These are phyloP conservation scores for Gastrodia elata DNA, from an alignment of 106 monocot species.

Conservation along the genomic window DNA sequence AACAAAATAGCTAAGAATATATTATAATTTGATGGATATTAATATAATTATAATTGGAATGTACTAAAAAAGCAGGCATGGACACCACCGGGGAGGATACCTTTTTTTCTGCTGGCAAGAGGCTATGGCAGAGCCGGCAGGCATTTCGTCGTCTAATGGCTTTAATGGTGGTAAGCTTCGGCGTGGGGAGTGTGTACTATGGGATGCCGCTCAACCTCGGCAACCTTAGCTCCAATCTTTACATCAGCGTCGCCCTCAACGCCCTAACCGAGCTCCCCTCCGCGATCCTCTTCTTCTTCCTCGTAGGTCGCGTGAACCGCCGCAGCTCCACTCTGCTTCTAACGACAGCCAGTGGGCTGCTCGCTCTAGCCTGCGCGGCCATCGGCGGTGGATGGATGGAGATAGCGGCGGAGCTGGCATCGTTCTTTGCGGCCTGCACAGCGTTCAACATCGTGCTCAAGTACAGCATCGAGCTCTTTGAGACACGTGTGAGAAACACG, in stretches of 20 bases:
- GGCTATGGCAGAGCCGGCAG: constrained; percentile 13
- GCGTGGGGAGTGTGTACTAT: constrained; percentile 17
- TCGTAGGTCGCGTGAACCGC: constrained; percentile 14
- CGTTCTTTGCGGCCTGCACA: constrained; percentile 14
- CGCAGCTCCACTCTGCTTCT: constrained; percentile 12
- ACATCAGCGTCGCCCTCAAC: constrained; percentile 12
- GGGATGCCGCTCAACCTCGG: constrained; percentile 14
- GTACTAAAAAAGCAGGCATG: neutral
- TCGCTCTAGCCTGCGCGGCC: constrained; percentile 5
- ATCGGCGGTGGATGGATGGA: neutral
- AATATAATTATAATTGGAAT: too few relatives aligned
- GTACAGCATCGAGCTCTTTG: constrained; percentile 32
- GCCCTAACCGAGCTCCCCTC: constrained; percentile 16
- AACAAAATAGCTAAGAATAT: too few relatives aligned
- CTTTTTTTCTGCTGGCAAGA: neutral
- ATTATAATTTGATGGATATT: too few relatives aligned
- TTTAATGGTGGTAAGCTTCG: constrained; percentile 4
- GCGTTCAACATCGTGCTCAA: constrained; percentile 17
- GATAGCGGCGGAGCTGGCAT: constrained; percentile 10
- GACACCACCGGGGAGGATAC: constrained; percentile 6
- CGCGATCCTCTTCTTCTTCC: constrained; percentile 10
- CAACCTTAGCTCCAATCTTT: constrained; percentile 12
- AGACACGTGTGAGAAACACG: constrained; percentile 31
- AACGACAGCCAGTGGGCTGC: constrained; percentile 9
- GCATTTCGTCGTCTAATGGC: constrained; percentile 8